phyloP scores from a whole-genome alignment of 2,329 filamentous ascomycete species.

The Neocatenulostroma microsporum region DNA sequence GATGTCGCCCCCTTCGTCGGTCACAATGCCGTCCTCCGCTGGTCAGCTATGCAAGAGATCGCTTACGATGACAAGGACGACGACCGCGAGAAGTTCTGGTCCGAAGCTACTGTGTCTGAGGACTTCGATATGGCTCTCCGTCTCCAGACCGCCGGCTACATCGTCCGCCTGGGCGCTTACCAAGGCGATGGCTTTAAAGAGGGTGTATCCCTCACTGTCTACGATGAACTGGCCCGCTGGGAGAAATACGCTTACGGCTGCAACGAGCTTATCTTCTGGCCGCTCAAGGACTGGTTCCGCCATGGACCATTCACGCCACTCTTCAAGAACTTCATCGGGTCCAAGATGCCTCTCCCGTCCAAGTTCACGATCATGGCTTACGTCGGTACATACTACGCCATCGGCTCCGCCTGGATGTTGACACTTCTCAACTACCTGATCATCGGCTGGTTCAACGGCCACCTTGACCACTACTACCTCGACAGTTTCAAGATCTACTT shows the following conservation, averaged over 20 bases:
- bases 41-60: slow-evolving; percentile 67
- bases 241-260: slow-evolving; percentile 83
- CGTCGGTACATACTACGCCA: slow-evolving; percentile 73
- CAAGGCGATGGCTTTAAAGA: slow-evolving; percentile 73
- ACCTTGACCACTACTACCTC: slow-evolving; percentile 72
- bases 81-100: slow-evolving; percentile 69
- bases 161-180: slow-evolving; percentile 65
- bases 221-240: slow-evolving; percentile 77
- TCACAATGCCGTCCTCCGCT: slow-evolving; percentile 70
- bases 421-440: slow-evolving; percentile 68
- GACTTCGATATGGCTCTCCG: slow-evolving; percentile 77
- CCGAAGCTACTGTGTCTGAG: slow-evolving; percentile 69
- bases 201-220: slow-evolving; percentile 74
- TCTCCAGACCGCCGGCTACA: slow-evolving; percentile 64
- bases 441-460: slow-evolving; percentile 67
- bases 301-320: slow-evolving; percentile 71
- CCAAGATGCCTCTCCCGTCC: slow-evolving; percentile 64
- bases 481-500: slow-evolving; percentile 76
- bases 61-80: slow-evolving; percentile 62
- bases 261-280: slow-evolving; percentile 74
- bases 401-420: slow-evolving; percentile 67
- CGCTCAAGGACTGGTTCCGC: slow-evolving; percentile 63
- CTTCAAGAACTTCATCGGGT: slow-evolving; percentile 65
- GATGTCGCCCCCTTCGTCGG: slow-evolving; percentile 73
- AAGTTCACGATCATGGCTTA: slow-evolving; percentile 71